phyloP scores from a whole-genome alignment of 345 rosid genomes.

The Litchi chinensis region DNA sequence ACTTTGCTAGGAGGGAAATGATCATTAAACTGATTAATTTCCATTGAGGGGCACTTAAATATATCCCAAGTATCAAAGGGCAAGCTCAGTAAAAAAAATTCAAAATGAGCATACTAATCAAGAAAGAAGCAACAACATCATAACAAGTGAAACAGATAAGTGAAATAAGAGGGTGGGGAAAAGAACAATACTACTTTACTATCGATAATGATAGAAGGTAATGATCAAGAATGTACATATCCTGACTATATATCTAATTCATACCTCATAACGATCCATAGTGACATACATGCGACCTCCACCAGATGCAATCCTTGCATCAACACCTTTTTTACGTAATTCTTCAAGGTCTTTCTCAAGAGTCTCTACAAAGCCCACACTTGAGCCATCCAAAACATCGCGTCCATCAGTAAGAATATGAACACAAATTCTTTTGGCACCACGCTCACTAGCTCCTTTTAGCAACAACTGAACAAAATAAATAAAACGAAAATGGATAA shows the following conservation, averaged over 20 bases:
- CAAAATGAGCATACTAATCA: slow-evolving; percentile 1
- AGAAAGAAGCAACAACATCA: neutral
- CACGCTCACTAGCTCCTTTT: slow-evolving; percentile 80
- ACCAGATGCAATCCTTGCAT: slow-evolving; percentile 94
- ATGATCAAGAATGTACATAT: neutral
- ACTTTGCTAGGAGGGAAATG: neutral
- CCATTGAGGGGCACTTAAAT: neutral
- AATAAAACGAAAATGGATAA: neutral
- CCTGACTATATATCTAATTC: neutral
- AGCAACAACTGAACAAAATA: slow-evolving; percentile 62
- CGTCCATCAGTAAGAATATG: slow-evolving; percentile 97
- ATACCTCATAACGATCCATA: slow-evolving; percentile 95
- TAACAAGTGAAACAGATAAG: neutral
- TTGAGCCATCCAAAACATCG: slow-evolving; percentile 95
- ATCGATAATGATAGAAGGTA: neutral
- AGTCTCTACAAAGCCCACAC: slow-evolving; percentile 81
- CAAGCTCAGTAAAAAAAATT: neutral
- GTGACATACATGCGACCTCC: slow-evolving; percentile 99
- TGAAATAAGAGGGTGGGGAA: neutral
- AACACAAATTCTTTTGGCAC: slow-evolving; percentile 89
- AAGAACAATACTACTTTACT: neutral
- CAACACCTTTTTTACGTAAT: slow-evolving; percentile 72
- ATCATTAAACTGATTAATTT: neutral
- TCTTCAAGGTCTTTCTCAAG: slow-evolving; percentile 69
- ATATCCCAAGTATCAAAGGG: neutral